Evolutionary conservation across 202 grass and related monocot species (phyloP).

Genomic region (Brachypodium distachyon): DNA sequence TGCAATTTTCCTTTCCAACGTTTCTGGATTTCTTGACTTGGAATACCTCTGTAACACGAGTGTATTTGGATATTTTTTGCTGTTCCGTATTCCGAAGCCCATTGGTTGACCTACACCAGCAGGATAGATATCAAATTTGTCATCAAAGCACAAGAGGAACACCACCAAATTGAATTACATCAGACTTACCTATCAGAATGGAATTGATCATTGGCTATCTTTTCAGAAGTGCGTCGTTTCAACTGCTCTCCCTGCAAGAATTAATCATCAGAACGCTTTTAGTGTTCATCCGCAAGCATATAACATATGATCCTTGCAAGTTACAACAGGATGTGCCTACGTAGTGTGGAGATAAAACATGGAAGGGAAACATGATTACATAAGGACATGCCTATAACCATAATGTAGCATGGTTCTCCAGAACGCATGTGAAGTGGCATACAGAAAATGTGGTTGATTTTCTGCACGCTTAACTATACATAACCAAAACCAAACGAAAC

Average conservation of each 20-base stretch:
- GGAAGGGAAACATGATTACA: not conserved
- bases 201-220: conserved; percentile 20
- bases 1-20: conserved; percentile 54
- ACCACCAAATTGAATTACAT: not conserved
- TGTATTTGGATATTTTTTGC: conserved; percentile 61
- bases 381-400: not conserved
- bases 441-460: not conserved
- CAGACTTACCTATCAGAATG: conserved; percentile 45
- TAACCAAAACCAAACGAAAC: not conserved
- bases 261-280: not conserved
- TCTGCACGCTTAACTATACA: not conserved
- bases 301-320: not conserved
- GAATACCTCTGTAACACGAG: conserved; percentile 69
- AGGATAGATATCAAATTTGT: not conserved
- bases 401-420: not conserved
- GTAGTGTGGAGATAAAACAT: not conserved
- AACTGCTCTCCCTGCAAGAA: conserved; percentile 70
- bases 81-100: conserved; percentile 27
- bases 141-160: not conserved
- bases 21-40: conserved; percentile 64
- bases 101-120: conserved; percentile 23
- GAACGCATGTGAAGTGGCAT: not conserved
- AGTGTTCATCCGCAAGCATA: not conserved
- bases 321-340: not conserved
- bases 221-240: conserved; percentile 46